These are phyloP conservation scores for Aplosporella prunicola DNA, from an alignment of 2,329 filamentous ascomycete species.

Conservation along the genomic window DNA sequence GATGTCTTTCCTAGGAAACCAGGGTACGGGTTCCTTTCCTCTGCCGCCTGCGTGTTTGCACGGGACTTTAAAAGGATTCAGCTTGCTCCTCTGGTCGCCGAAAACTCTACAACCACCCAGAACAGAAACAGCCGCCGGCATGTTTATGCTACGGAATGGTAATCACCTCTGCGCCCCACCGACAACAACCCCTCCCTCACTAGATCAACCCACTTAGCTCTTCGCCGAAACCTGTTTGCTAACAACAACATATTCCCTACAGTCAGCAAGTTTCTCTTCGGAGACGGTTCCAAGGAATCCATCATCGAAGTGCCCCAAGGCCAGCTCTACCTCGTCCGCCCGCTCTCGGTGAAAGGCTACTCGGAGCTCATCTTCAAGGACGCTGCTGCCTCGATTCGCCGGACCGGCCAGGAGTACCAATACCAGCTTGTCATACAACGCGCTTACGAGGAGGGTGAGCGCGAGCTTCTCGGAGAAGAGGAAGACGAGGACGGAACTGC, in stretches of 20 bases:
- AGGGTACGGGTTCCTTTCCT: conserved; percentile 4
- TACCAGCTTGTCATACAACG: conserved; percentile 96
- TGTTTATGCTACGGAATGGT: conserved; percentile 34
- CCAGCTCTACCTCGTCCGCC: conserved; percentile 93
- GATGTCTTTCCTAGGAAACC: conserved; percentile 5
- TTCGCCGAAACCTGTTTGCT: no score
- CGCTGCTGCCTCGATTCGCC: conserved; percentile 81
- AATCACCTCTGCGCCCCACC: conserved; percentile 17
- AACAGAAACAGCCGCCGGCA: conserved; percentile 16
- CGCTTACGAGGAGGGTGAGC: conserved; percentile 95
- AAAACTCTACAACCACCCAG: no score
- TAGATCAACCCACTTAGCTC: conserved; percentile 8
- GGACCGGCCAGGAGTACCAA: conserved; percentile 89
- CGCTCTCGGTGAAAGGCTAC: conserved; percentile 90
- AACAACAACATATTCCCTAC: conserved; percentile 13
- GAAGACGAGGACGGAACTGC: conserved; percentile 71
- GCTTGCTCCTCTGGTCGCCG: no score
- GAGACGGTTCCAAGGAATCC: conserved; percentile 79
- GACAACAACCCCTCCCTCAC: conserved; percentile 3
- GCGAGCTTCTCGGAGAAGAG: conserved; percentile 81
- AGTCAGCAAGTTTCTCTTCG: conserved; percentile 92
- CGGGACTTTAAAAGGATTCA: conserved; percentile 3
- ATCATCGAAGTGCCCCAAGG: conserved; percentile 92
- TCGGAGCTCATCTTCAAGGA: conserved; percentile 99
- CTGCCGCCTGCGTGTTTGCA: conserved; percentile 8